phyloP scores from a whole-genome alignment of 768 basidiomycete species.

The Russula emetica region DNA sequence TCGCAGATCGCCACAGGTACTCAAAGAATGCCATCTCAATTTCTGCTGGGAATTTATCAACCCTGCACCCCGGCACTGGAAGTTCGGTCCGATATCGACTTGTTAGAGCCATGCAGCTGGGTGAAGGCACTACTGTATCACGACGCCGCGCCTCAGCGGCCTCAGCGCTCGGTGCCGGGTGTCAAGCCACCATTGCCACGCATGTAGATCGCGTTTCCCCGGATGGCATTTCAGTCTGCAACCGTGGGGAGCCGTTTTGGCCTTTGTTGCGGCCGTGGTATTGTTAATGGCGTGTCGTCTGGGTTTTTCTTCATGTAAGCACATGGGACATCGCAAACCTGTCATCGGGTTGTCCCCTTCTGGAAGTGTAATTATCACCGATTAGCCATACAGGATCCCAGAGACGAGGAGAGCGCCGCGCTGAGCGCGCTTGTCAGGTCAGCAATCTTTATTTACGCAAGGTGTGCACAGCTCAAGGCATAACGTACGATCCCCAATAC shows the following conservation, averaged over 20 bases:
- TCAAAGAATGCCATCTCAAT: background rate
- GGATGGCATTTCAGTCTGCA: background rate
- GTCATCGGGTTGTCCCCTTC: background rate
- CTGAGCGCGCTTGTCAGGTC: background rate
- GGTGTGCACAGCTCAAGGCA: too few species aligned
- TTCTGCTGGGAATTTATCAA: background rate
- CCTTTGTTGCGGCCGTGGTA: background rate
- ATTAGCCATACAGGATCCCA: background rate
- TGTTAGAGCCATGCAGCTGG: background rate
- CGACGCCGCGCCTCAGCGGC: background rate
- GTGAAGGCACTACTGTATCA: too few species aligned
- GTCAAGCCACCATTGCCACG: background rate
- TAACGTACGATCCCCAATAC: background rate
- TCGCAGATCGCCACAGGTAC: background rate
- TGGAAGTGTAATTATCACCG: background rate
- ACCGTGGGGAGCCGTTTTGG: background rate
- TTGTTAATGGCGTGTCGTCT: slow-evolving; percentile 1
- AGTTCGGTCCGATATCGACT: background rate
- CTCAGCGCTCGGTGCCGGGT: background rate
- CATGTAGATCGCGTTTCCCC: background rate
- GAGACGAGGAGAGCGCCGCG: background rate
- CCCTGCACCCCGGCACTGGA: background rate
- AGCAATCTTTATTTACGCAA: background rate
- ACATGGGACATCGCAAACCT: background rate
- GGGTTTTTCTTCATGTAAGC: background rate